Evolutionary conservation across 108 stramenopile species (phyloP).

Genomic region (Skeletonema costatum): DNA sequence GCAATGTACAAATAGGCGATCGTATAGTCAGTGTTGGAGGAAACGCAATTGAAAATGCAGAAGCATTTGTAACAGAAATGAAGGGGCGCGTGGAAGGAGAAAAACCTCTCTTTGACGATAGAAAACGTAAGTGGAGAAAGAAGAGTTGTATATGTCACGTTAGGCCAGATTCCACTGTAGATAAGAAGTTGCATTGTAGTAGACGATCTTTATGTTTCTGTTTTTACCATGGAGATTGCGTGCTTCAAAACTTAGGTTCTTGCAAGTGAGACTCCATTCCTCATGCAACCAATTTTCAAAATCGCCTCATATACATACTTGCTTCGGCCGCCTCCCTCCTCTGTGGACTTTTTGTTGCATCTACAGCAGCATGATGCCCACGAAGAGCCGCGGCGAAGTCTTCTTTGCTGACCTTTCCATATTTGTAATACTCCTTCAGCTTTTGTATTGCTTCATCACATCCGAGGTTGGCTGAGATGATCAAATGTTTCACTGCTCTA

Average conservation of each 20-base stretch:
- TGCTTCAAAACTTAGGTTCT: no score
- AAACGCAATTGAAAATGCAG: conserved; percentile 48
- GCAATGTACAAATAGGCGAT: conserved; percentile 55
- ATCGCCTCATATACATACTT: no score
- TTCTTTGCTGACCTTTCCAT: background rate
- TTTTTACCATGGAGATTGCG: no score
- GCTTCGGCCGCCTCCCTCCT: background rate
- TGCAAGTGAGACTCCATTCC: no score
- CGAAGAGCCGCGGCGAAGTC: background rate
- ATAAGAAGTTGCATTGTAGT: background rate
- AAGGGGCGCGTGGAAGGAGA: conserved; percentile 57
- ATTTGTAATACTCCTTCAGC: background rate
- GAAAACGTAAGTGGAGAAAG: conserved; percentile 58
- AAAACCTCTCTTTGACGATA: conserved; percentile 59
- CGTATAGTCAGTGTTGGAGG: conserved; percentile 67
- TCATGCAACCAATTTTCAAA: no score
- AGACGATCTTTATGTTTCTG: no score
- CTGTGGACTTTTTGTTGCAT: conserved; percentile 3
- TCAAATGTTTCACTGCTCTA: background rate
- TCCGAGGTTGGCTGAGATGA: background rate
- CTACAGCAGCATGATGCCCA: background rate
- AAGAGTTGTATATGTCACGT: conserved; percentile 66
- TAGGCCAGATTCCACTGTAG: conserved; percentile 50
- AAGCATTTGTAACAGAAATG: conserved; percentile 56
- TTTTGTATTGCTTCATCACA: background rate